These are phyloP conservation scores for Neoarthrinium moseri DNA, from an alignment of 2,329 filamentous ascomycete genomes.

Conservation along the genomic window DNA sequence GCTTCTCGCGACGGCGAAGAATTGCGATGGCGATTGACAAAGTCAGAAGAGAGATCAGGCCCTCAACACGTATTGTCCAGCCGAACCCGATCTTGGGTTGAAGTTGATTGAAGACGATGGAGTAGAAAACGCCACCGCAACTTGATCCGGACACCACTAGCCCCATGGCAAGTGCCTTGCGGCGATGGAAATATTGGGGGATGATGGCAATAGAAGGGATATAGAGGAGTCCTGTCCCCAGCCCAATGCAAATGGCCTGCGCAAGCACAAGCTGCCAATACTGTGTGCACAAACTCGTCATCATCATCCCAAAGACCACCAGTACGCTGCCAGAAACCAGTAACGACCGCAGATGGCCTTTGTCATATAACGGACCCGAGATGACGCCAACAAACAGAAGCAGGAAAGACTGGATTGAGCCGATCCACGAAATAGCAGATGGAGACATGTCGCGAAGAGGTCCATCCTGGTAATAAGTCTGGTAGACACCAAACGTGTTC, in stretches of 20 bases:
- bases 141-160: constrained; percentile 40
- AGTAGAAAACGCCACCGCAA: constrained; percentile 29
- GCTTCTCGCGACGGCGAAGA: constrained; percentile 10
- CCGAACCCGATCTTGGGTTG: constrained; percentile 27
- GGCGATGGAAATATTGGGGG: constrained; percentile 36
- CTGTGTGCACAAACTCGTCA: constrained; percentile 13
- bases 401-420: constrained; percentile 26
- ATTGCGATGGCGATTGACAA: constrained; percentile 21
- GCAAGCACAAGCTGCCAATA: constrained; percentile 38
- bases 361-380: constrained; percentile 26
- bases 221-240: constrained; percentile 39
- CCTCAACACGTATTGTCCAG: constrained; percentile 34
- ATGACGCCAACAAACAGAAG: constrained; percentile 25
- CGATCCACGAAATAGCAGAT: constrained; percentile 7
- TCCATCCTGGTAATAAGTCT: constrained; percentile 3
- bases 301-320: constrained; percentile 28
- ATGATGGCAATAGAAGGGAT: constrained; percentile 38
- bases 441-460: background rate
- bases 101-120: constrained; percentile 33
- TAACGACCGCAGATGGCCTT: constrained; percentile 22
- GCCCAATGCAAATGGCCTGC: constrained; percentile 38
- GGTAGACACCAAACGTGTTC: constrained; percentile 5
- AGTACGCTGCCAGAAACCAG: constrained; percentile 23
- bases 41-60: constrained; percentile 30
- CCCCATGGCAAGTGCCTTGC: constrained; percentile 39